Percentiles rank a stretch among this genome's conserved stretches.
phyloP scores from a whole-genome alignment of 148 eudicot genomes.

The Dianthus caryophyllus region DNA sequence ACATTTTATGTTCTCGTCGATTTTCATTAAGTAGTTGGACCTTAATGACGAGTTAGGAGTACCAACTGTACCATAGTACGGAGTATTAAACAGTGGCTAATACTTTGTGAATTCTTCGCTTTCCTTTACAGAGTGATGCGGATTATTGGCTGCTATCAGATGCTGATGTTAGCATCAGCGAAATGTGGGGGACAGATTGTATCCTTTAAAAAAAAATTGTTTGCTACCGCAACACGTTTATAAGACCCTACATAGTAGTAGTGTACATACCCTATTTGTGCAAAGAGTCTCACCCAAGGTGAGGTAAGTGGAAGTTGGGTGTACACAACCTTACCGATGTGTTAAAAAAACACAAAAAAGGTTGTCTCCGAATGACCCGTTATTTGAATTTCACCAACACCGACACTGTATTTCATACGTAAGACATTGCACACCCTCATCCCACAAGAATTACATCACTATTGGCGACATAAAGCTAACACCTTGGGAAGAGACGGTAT shows the following conservation, averaged over 20 bases:
- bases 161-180: slow-evolving; percentile 78
- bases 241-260: too few species aligned
- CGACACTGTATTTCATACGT: too few species aligned
- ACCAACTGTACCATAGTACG: too few species aligned
- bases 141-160: slow-evolving; percentile 95
- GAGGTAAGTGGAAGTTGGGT: too few species aligned
- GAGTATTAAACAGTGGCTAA: neutral
- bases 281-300: too few species aligned
- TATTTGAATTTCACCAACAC: too few species aligned
- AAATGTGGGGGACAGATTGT: slow-evolving; percentile 87
- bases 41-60: neutral
- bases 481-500: neutral
- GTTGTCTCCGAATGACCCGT: too few species aligned
- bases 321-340: too few species aligned
- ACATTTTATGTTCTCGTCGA: neutral
- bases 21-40: neutral
- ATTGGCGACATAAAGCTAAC: neutral
- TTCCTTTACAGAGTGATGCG: slow-evolving; percentile 66
- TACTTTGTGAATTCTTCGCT: slow-evolving; percentile 6
- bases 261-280: too few species aligned
- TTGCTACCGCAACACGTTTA: neutral
- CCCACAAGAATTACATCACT: neutral
- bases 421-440: too few species aligned
- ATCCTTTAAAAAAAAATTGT: slow-evolving; percentile 39
- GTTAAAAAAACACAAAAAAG: too few species aligned